Evolutionary conservation across 805 yeast genomes (phyloP), one percentile per base, ranked within the genome.

Genomic region (Wickerhamiella allomyrinae): DNA sequence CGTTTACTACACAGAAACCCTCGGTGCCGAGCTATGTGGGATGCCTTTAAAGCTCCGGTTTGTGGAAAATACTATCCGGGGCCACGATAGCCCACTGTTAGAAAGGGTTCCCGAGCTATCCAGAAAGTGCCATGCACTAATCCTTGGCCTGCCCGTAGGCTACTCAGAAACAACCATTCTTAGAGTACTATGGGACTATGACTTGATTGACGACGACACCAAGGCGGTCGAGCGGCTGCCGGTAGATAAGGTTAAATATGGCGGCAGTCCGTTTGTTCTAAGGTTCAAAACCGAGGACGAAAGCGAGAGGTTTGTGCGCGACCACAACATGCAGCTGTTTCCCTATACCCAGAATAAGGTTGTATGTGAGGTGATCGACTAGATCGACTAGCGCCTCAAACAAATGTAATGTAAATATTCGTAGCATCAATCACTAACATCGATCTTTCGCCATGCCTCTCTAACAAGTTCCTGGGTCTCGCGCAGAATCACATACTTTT

Each of bases 401-500:
- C n/a, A n/a, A n/a, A n/a, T n/a, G n/a, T n/a, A n/a, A n/a, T n/a
- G n/a, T n/a, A 29, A 29, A 29, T 29, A 13, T 29, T n/a, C 15
- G 8, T n/a, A 29, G 7, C 7, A 10, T 29, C 13, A 29, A 10
- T 29, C 33, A n/a, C 7, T n/a, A 9, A 29, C 7, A 29, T 34
- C 24, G 20, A 76, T 65, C 22, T 71, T 63, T 49, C 81, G 66
- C 91, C 91, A 82, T 7, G 84, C 80, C 47, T 76, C 83, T 40
- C 82, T 63, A 2, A 76, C 67, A 14, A 82, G 57, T 49, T 73
- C 79, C 72, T 76, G 76, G 40, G 61, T 65, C 27, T 64, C 70
- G 50, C 77, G 85, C 11, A 74, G 66, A 29, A 89, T 74, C 11
- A 68, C 74, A 57, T 81, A 89, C 57, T 81, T 84, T 56, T 89